Conservation (phyloP, 225 moss, liverwort and hornwort genomes). For the Asterella californica region DNA sequence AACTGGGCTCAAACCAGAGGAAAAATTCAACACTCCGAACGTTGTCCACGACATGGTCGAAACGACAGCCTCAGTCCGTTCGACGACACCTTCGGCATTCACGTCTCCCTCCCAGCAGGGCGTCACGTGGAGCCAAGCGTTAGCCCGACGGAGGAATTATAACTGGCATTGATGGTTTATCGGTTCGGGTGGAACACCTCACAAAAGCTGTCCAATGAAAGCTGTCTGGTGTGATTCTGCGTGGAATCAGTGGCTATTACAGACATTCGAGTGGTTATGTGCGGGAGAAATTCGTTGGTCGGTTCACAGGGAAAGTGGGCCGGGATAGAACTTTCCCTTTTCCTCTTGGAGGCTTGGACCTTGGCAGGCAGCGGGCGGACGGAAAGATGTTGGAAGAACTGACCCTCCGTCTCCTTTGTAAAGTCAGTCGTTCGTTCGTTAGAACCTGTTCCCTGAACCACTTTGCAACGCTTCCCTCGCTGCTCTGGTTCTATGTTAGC, state of each 20-base stretch:
- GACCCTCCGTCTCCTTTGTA: background rate
- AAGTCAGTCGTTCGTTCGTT: background rate
- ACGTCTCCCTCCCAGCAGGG: conserved; percentile 1
- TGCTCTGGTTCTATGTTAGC: background rate
- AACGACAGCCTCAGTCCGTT: background rate
- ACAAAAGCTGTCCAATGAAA: conserved; percentile 6
- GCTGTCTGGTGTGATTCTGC: background rate
- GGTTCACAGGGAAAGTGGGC: background rate
- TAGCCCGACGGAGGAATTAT: background rate
- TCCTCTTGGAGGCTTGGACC: no score
- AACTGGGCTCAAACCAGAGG: no score
- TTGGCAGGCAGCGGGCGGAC: no score
- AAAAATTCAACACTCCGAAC: background rate
- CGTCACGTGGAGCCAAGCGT: background rate
- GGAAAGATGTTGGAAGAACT: background rate
- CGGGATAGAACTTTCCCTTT: background rate
- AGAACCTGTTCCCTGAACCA: background rate
- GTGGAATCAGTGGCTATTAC: background rate
- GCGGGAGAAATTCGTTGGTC: background rate
- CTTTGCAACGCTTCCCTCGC: background rate
- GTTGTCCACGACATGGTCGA: background rate
- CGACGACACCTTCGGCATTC: background rate
- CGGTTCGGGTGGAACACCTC: background rate
- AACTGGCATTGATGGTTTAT: background rate
- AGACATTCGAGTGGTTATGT: background rate